phyloP scores from a whole-genome alignment of 1,284 basidiomycete species.

The Moniliophthora roreri region DNA sequence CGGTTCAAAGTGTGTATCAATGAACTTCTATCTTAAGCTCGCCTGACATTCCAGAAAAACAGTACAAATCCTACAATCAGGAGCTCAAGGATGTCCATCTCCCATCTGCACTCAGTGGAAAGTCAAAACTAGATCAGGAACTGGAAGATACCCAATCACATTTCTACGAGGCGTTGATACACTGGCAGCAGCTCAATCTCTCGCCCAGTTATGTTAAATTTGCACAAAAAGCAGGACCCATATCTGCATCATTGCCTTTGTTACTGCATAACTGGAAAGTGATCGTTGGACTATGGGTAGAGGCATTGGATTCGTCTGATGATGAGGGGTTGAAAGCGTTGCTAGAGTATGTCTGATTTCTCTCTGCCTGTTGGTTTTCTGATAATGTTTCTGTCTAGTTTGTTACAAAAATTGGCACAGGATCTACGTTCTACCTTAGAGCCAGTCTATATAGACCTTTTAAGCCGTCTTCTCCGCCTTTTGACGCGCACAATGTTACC shows the following conservation, averaged over 20 bases:
- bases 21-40: not conserved
- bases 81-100: conserved; percentile 70
- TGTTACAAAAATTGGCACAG: conserved; percentile 72
- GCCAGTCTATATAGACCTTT: conserved; percentile 55
- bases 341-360: conserved; percentile 59
- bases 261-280: conserved; percentile 79
- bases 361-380: conserved; percentile 15
- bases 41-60: not conserved
- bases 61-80: conserved; percentile 75
- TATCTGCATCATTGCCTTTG: conserved; percentile 79
- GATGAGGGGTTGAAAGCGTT: conserved; percentile 69
- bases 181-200: conserved; percentile 81
- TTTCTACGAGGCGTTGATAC: conserved; percentile 66
- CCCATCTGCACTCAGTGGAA: conserved; percentile 59
- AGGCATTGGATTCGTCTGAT: conserved; percentile 53
- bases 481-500: conserved; percentile 58
- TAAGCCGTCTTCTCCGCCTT: conserved; percentile 54
- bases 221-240: conserved; percentile 53
- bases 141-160: conserved; percentile 75
- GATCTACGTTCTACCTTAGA: conserved; percentile 72
- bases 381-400: conserved; percentile 39
- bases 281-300: conserved; percentile 62
- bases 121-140: conserved; percentile 36
- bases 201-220: conserved; percentile 76
- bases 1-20: conserved; percentile 13